These are phyloP conservation scores for Wickerhamiella pararugosa DNA, from an alignment of 1,139 yeast species.

Conservation along the genomic window DNA sequence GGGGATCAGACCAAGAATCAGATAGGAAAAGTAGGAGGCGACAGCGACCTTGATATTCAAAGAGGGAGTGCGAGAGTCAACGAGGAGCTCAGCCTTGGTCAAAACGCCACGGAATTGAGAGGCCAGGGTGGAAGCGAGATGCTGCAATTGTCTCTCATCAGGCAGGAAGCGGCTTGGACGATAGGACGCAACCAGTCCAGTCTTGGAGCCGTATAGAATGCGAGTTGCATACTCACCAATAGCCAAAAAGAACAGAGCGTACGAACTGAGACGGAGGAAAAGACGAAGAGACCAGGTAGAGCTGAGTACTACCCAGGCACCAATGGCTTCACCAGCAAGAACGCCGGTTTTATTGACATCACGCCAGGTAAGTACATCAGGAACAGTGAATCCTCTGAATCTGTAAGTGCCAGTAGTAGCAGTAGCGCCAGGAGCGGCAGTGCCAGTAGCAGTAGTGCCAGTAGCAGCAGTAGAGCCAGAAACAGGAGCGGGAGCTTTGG, in stretches of 20 bases:
- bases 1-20: constrained; percentile 64
- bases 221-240: constrained; percentile 24
- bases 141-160: constrained; percentile 21
- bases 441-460: neutral
- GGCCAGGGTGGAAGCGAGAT: constrained; percentile 21
- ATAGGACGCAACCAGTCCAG: constrained; percentile 23
- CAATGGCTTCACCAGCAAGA: constrained; percentile 51
- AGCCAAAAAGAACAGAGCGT: constrained; percentile 21
- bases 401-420: constrained; percentile 3
- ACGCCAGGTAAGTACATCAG: constrained; percentile 60
- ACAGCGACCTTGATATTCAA: constrained; percentile 55
- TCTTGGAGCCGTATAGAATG: constrained; percentile 20
- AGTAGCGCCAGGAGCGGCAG: neutral
- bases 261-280: constrained; percentile 38
- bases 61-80: constrained; percentile 53
- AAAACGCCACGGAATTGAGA: constrained; percentile 18
- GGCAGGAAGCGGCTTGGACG: constrained; percentile 24
- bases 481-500: neutral
- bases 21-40: constrained; percentile 51
- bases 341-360: constrained; percentile 69
- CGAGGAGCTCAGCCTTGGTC: constrained; percentile 37
- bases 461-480: neutral
- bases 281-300: constrained; percentile 55
- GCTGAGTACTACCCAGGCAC: constrained; percentile 47
- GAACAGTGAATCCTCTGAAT: constrained; percentile 18